Percentiles rank a stretch among this genome's conserved stretches.
Conservation (phyloP, 73 alveolate genomes). For the Loxodes magnus region DNA sequence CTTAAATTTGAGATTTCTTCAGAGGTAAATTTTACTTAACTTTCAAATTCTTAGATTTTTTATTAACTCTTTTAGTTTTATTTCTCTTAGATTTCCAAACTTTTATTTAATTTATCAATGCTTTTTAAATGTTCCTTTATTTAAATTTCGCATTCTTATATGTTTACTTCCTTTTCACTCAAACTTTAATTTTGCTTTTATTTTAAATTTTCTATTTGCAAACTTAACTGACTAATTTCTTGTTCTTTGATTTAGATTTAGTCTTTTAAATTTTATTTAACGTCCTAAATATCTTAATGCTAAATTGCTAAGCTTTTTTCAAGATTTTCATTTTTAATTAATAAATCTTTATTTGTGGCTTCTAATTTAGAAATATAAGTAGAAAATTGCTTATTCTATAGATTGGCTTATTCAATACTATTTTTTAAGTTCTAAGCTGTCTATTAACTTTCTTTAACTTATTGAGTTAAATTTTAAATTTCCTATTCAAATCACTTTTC, state of each 20-base stretch:
- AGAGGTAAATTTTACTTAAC: not conserved
- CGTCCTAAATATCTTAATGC: not conserved
- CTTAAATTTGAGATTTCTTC: not conserved
- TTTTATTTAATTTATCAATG: not conserved
- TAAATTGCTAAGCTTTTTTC: not conserved
- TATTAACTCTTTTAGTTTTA: not conserved
- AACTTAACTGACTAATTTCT: not conserved
- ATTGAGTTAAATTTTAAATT: too few species aligned
- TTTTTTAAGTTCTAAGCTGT: too few species aligned
- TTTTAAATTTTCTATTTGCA: not conserved
- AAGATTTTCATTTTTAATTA: not conserved
- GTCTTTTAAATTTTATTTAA: not conserved
- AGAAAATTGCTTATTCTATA: too few species aligned
- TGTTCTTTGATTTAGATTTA: not conserved
- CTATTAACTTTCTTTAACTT: too few species aligned
- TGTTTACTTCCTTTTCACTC: not conserved
- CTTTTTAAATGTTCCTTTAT: not conserved
- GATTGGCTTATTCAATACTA: too few species aligned
- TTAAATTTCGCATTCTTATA: not conserved
- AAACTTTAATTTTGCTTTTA: not conserved
- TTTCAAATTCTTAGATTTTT: not conserved
- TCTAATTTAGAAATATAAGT: not conserved
- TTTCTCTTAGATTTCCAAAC: not conserved
- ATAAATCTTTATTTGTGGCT: not conserved
- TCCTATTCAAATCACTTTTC: too few species aligned